Evolutionary conservation across 2,329 filamentous ascomycete genomes (phyloP).

Genomic region (Alternaria arbusti): DNA sequence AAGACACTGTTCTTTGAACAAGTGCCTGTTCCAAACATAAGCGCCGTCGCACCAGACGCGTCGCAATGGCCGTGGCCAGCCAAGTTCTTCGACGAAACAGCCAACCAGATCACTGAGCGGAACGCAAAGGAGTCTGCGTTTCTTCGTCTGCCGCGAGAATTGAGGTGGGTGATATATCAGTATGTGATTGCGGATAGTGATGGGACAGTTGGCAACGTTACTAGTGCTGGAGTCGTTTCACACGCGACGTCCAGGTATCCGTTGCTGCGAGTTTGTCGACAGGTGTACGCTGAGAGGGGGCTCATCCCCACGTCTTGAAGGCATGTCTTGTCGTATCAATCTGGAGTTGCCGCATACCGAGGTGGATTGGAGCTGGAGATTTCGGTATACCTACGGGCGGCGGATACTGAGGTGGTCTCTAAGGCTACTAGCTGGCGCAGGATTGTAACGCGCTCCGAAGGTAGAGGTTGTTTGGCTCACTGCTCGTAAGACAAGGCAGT

Average conservation of each 20-base stretch:
- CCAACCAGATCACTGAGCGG: neutral
- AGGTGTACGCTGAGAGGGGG: neutral
- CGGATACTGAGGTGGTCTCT: neutral
- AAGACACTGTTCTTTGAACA: neutral
- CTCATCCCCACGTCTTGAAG: neutral
- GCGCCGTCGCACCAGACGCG: neutral
- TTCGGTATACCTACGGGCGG: neutral
- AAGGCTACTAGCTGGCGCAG: neutral
- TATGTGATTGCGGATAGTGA: neutral
- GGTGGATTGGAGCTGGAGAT: neutral
- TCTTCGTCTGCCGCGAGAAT: neutral
- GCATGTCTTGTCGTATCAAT: neutral
- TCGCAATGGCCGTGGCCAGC: neutral
- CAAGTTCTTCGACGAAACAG: neutral
- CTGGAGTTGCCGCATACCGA: neutral
- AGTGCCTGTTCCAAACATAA: neutral
- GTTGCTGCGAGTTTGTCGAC: neutral
- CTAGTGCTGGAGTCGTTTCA: neutral
- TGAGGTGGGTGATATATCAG: neutral
- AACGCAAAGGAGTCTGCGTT: neutral
- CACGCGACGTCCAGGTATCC: neutral
- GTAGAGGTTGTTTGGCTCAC: neutral
- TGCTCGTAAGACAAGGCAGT: neutral
- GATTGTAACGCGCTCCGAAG: neutral
- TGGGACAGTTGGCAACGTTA: neutral